Percentiles rank a stretch among this genome's conserved stretches.
Conservation (phyloP, 768 basidiomycete genomes). For the Filobasidium wieringae region DNA sequence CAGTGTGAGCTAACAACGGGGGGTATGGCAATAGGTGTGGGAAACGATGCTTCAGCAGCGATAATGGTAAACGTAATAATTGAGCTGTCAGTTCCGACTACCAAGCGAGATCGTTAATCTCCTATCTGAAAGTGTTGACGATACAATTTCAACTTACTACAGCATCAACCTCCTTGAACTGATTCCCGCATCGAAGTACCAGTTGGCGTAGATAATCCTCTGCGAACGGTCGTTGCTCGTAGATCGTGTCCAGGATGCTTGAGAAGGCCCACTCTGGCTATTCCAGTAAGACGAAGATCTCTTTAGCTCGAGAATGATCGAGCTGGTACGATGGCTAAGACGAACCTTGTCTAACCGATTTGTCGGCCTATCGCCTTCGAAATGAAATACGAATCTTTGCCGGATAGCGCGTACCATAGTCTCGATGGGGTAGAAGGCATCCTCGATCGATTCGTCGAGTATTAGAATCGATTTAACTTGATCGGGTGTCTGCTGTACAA, state of each 20-base stretch:
- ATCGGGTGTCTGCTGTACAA: slow-evolving; percentile 38
- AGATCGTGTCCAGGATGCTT: slow-evolving; percentile 72
- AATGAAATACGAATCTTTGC: slow-evolving; percentile 87
- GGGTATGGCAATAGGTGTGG: slow-evolving; percentile 65
- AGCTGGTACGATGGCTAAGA: not conserved
- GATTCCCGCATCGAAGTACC: slow-evolving; percentile 48
- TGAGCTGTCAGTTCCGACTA: slow-evolving; percentile 74
- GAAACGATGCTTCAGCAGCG: slow-evolving; percentile 63
- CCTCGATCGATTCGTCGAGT: slow-evolving; percentile 13
- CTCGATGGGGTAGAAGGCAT: slow-evolving; percentile 69
- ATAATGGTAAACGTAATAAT: slow-evolving; percentile 62
- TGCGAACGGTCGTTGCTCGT: slow-evolving; percentile 75
- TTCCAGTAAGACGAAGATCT: not conserved
- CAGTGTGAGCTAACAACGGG: slow-evolving; percentile 81
- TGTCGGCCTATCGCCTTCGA: slow-evolving; percentile 72
- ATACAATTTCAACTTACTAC: slow-evolving; percentile 50
- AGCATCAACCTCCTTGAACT: slow-evolving; percentile 53
- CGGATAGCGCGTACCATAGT: slow-evolving; percentile 71
- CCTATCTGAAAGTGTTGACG: not conserved
- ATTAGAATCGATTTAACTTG: slow-evolving; percentile 42
- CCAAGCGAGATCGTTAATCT: not conserved
- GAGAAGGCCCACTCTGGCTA: slow-evolving; percentile 98
- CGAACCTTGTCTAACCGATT: slow-evolving; percentile 83
- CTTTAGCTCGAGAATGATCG: not conserved
- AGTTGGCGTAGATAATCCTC: slow-evolving; percentile 60